Conservation (phyloP, 2,329 filamentous ascomycete genomes). For the Kalmusia sp. region DNA sequence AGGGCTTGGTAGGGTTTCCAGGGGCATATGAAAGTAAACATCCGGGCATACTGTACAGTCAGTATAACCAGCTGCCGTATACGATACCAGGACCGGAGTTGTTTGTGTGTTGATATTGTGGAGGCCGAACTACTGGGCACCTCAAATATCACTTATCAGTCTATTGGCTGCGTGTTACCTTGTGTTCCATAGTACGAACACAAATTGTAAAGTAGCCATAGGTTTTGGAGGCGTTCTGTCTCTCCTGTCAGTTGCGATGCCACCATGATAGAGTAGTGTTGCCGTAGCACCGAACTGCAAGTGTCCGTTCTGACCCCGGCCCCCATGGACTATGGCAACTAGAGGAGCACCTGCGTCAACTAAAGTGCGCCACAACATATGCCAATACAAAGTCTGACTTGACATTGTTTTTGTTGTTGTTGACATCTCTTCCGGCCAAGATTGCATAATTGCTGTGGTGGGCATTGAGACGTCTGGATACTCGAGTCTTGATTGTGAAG, state of each 20-base stretch:
- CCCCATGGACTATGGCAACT: not conserved
- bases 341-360: not conserved
- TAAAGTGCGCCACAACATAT: not conserved
- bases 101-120: too few species aligned
- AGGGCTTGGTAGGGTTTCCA: conserved; percentile 54
- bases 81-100: conserved; percentile 22
- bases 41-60: conserved; percentile 57
- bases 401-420: too few species aligned
- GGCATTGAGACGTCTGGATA: too few species aligned
- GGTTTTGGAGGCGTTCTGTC: conserved; percentile 15
- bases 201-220: too few species aligned
- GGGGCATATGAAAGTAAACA: conserved; percentile 57
- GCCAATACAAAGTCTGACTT: not conserved
- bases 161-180: too few species aligned
- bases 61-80: conserved; percentile 48
- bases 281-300: conserved; percentile 4
- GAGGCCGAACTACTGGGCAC: too few species aligned
- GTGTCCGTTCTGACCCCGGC: not conserved
- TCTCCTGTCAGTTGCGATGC: too few species aligned
- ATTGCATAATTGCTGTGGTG: too few species aligned
- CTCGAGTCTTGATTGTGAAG: too few species aligned
- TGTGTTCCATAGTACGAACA: too few species aligned
- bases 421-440: too few species aligned
- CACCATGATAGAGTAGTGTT: not conserved
- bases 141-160: too few species aligned